Evolutionary conservation across 768 basidiomycete genomes (phyloP), one percentile per base, ranked within the genome.

Genomic region (Mycena indigotica): DNA sequence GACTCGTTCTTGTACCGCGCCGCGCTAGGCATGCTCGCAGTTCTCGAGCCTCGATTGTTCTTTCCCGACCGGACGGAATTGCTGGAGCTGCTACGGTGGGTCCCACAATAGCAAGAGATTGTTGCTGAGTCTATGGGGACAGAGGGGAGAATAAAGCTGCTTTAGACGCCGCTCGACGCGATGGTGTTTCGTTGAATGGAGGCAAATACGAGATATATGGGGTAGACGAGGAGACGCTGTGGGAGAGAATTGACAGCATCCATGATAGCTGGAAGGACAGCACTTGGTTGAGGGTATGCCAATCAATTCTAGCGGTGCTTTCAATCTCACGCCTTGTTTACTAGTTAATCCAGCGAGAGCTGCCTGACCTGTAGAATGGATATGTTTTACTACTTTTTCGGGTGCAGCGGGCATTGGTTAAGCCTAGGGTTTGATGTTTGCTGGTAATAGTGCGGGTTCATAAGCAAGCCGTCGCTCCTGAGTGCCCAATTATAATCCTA

Each of bases 211-310:
- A 90, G 66, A 88, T 93, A 57, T 93, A 95, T 66, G 89, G 90
- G 5, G 77, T 92, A 2, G 87, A 90, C 55, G 94, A 95, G 70
- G 92, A 95, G 68, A 82, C 83, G 1, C 71, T 96, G 15, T 95
- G 94, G 88, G 89, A 89, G 38, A 80, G 87, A 40, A 87, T 96
- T 30, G 83, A 88, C 61, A 77, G 79, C 51, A 89, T 93, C 87
- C 85, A 89, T 19, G 91, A 93, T 38, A 93, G 91, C 92, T 95
- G 94, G 93, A 92, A 85, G 67, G 91, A 94, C 66, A 90, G 85
- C 60, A 95, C 93, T 50, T 96, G 93, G 92, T 84, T 78, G 35
- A 48, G 46, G 46, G 46, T 48, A 26, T n/a, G 46, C 8, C 8
- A 23, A 8, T 25, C 28, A 10, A 13, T 28, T 13, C 41, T 15